These are phyloP conservation scores for Arachnomyces sp. DNA, from an alignment of 2,329 filamentous ascomycete genomes.

Conservation along the genomic window DNA sequence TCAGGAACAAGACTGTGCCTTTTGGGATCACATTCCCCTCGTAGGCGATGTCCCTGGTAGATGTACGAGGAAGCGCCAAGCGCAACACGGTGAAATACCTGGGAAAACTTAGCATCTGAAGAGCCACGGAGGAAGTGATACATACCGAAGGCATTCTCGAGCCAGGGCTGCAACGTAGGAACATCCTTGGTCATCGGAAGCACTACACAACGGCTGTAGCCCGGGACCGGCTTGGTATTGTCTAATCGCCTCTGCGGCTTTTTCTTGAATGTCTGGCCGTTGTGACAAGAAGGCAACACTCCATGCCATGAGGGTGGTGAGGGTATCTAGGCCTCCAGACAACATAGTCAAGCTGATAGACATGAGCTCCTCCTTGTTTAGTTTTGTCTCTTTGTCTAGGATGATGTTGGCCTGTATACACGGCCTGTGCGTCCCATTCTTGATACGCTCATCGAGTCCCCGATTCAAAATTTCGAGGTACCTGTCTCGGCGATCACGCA, in stretches of 20 bases:
- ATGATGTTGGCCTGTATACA: conserved; percentile 64
- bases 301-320: conserved; percentile 60
- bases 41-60: conserved; percentile 53
- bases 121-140: neutral
- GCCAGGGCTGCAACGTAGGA: conserved; percentile 57
- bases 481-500: conserved; percentile 52
- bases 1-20: conserved; percentile 58
- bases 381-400: conserved; percentile 54
- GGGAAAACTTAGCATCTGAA: neutral
- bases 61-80: conserved; percentile 54
- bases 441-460: conserved; percentile 54
- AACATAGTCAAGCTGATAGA: conserved; percentile 63
- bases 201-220: conserved; percentile 52
- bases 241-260: conserved; percentile 50
- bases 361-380: conserved; percentile 56
- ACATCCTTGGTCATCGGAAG: conserved; percentile 57
- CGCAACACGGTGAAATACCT: conserved; percentile 57
- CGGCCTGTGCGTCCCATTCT: conserved; percentile 52
- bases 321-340: conserved; percentile 59
- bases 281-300: conserved; percentile 54
- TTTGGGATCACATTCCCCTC: conserved; percentile 52
- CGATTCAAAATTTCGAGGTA: conserved; percentile 53
- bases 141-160: conserved; percentile 51
- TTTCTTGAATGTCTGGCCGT: conserved; percentile 55
- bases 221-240: conserved; percentile 40